Conservation (phyloP, 2,329 filamentous ascomycete species). For the Magnaporthiopsis poae region DNA sequence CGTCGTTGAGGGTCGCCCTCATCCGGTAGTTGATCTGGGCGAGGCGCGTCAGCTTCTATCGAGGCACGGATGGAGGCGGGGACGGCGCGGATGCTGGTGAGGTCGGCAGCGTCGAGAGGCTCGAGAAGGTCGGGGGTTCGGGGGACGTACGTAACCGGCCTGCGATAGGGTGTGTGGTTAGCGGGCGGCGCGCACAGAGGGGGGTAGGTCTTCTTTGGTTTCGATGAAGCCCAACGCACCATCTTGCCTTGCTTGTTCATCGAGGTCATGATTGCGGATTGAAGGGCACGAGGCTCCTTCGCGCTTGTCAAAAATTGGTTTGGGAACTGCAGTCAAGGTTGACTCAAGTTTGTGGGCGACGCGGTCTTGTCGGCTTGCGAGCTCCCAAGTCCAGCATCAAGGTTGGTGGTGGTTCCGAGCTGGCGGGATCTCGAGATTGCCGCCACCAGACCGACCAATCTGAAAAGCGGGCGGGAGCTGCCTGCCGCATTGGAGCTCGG, state of each 20-base stretch:
- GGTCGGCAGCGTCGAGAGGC: conserved; percentile 9
- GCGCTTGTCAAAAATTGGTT: conserved; percentile 35
- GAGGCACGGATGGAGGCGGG: not conserved
- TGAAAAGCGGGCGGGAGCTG: not conserved
- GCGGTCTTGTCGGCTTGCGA: conserved; percentile 23
- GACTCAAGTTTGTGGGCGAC: conserved; percentile 23
- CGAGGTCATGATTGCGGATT: conserved; percentile 46
- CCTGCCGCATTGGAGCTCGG: not conserved
- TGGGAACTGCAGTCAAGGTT: conserved; percentile 24
- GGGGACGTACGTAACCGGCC: conserved; percentile 59
- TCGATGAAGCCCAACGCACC: conserved; percentile 54
- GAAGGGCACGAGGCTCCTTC: conserved; percentile 30
- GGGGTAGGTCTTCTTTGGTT: conserved; percentile 14
- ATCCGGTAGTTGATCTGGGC: conserved; percentile 96
- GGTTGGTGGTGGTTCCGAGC: not conserved
- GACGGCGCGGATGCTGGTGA: not conserved
- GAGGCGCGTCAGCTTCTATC: conserved; percentile 18
- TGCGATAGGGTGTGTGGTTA: conserved; percentile 47
- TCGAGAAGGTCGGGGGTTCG: conserved; percentile 13
- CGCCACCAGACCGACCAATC: not conserved
- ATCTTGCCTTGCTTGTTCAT: conserved; percentile 96
- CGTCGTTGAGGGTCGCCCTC: conserved; percentile 90
- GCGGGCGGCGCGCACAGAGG: conserved; percentile 41
- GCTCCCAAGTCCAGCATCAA: conserved; percentile 25
- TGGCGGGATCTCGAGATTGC: conserved; percentile 3